Conservation (phyloP, 2,329 filamentous ascomycete species). For the Trichoderma brevicompactum region DNA sequence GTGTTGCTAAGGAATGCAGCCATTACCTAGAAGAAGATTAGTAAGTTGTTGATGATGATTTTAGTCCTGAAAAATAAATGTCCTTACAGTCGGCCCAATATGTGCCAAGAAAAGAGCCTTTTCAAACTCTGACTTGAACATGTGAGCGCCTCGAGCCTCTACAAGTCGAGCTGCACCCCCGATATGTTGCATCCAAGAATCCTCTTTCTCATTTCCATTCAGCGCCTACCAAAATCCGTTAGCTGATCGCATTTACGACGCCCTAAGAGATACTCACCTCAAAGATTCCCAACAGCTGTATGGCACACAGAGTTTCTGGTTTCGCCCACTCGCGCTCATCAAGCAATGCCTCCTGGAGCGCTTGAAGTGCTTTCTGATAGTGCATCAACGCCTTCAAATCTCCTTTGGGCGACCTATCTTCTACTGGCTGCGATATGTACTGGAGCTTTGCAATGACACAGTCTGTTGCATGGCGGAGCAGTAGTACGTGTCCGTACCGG, state of each 20-base stretch:
- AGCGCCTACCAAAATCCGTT: background rate
- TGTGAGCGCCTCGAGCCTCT: slow-evolving; percentile 20
- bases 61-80: background rate
- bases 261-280: background rate
- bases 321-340: slow-evolving; percentile 18
- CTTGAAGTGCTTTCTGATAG: slow-evolving; percentile 20
- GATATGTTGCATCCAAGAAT: slow-evolving; percentile 20
- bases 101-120: slow-evolving; percentile 17
- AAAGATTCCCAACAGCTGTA: slow-evolving; percentile 7
- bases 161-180: slow-evolving; percentile 18
- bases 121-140: slow-evolving; percentile 23
- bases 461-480: slow-evolving; percentile 20
- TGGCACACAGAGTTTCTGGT: slow-evolving; percentile 14
- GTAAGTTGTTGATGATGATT: no score
- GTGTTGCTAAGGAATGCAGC: slow-evolving; percentile 17
- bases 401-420: slow-evolving; percentile 4
- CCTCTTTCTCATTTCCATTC: slow-evolving; percentile 4
- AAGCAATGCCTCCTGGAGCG: slow-evolving; percentile 10
- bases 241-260: background rate
- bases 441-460: slow-evolving; percentile 21
- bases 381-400: slow-evolving; percentile 14
- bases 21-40: slow-evolving; percentile 3
- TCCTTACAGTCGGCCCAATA: slow-evolving; percentile 21
- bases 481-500: slow-evolving; percentile 7
- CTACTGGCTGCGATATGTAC: slow-evolving; percentile 8